These are phyloP conservation scores for Agarophyton chilense DNA, from an alignment of 23 red algal species.

Conservation along the genomic window DNA sequence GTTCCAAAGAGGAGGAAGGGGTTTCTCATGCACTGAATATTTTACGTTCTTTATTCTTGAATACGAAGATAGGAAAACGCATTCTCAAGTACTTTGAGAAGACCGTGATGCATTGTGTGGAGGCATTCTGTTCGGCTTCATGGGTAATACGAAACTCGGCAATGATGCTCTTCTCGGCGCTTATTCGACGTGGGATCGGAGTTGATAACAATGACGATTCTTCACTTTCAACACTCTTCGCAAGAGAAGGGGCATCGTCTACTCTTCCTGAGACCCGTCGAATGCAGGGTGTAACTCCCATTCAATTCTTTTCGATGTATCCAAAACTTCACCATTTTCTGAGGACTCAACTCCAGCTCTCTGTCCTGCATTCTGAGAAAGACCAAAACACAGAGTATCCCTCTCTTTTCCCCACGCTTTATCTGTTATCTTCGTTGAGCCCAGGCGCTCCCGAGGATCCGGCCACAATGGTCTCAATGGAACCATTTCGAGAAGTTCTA, in stretches of 20 bases:
- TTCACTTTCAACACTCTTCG: background rate
- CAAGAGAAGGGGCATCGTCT: background rate
- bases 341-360: conserved; percentile 11
- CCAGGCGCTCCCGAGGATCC: conserved; percentile 44
- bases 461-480: conserved; percentile 36
- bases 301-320: conserved; percentile 65
- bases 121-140: conserved; percentile 56
- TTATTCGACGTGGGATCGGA: conserved; percentile 49
- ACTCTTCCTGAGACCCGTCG: conserved; percentile 6
- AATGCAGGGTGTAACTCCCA: conserved; percentile 1
- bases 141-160: conserved; percentile 61
- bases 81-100: conserved; percentile 47
- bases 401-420: conserved; percentile 43
- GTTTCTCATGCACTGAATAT: conserved; percentile 67
- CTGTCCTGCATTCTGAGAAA: conserved; percentile 30
- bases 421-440: conserved; percentile 46
- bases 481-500: conserved; percentile 38
- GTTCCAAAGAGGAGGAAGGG: conserved; percentile 35
- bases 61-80: conserved; percentile 31
- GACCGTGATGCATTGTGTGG: conserved; percentile 25
- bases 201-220: conserved; percentile 9
- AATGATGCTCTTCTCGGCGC: conserved; percentile 44
- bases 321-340: conserved; percentile 64
- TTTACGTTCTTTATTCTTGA: conserved; percentile 49
- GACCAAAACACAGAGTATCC: conserved; percentile 18